Percentiles rank a stretch among this genome's conserved stretches.
These are phyloP conservation scores for Cyclotella choctawhatcheeana DNA, from an alignment of 108 stramenopile species.

Conservation along the genomic window DNA sequence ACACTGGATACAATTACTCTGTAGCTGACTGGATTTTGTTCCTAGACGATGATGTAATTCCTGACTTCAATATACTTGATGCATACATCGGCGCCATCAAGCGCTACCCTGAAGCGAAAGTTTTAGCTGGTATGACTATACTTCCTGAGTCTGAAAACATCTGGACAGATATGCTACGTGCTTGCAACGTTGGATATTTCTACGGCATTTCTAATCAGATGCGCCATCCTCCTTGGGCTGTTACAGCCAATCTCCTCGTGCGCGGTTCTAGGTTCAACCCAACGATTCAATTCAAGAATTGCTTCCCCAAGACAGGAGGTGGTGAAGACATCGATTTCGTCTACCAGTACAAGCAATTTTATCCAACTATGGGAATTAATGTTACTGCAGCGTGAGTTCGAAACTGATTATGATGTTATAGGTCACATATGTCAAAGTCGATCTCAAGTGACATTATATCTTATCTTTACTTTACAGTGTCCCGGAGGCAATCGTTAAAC, in stretches of 20 bases:
- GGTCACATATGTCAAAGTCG: too few species aligned
- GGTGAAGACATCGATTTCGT: constrained; percentile 64
- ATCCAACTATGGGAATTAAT: neutral
- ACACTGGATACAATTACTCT: constrained; percentile 54
- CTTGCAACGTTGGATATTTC: constrained; percentile 55
- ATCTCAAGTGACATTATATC: too few species aligned
- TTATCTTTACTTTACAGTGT: too few species aligned
- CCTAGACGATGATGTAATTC: constrained; percentile 77
- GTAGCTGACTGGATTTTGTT: constrained; percentile 64
- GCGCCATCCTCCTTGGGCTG: constrained; percentile 59
- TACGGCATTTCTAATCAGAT: constrained; percentile 42
- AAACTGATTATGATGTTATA: too few species aligned
- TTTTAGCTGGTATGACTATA: constrained; percentile 41
- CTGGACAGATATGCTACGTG: constrained; percentile 41
- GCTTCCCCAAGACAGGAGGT: constrained; percentile 63
- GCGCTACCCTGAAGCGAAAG: constrained; percentile 48
- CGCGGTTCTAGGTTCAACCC: constrained; percentile 25
- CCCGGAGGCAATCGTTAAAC: constrained; percentile 46
- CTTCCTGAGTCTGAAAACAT: constrained; percentile 40
- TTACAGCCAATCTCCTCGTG: constrained; percentile 65
- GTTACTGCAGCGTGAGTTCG: too few species aligned
- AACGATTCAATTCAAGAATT: constrained; percentile 46
- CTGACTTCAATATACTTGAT: constrained; percentile 48
- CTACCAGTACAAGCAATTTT: constrained; percentile 43
- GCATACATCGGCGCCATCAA: constrained; percentile 55